phyloP scores from a whole-genome alignment of 2,329 filamentous ascomycete genomes.

The Fusarium sp. region DNA sequence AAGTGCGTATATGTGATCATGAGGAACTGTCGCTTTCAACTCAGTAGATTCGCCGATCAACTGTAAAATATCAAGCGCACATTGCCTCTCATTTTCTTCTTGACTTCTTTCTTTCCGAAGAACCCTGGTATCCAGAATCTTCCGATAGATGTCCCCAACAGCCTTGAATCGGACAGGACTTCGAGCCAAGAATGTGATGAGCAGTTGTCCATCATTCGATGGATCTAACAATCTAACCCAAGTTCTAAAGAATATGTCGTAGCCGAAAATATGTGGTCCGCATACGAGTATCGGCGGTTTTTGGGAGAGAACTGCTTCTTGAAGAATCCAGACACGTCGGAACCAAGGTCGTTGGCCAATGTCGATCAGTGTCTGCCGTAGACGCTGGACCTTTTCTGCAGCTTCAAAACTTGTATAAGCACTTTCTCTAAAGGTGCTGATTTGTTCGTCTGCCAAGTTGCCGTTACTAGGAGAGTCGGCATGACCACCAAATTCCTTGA shows the following conservation, averaged over 20 bases:
- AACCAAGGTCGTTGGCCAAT: constrained; percentile 20
- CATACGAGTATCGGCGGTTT: background rate
- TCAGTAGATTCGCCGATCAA: constrained; percentile 9
- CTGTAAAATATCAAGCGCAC: background rate
- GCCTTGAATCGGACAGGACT: constrained; percentile 16
- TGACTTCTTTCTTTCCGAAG: fast-evolving
- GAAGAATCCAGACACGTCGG: constrained; percentile 22
- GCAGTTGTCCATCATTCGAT: background rate
- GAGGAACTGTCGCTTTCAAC: constrained; percentile 17
- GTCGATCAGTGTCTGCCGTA: background rate
- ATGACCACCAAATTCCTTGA: background rate
- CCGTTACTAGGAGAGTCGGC: fast-evolving
- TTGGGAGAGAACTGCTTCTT: constrained; percentile 14
- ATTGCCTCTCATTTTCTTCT: background rate
- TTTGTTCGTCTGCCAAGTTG: background rate
- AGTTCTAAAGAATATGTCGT: constrained; percentile 13
- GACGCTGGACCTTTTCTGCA: background rate
- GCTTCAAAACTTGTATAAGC: fast-evolving
- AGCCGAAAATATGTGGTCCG: background rate
- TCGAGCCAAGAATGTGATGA: background rate
- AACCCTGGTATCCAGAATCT: background rate
- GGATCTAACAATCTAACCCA: constrained; percentile 20
- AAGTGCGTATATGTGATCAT: constrained; percentile 15
- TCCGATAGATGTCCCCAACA: background rate
- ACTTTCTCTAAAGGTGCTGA: background rate